These are phyloP conservation scores for Mortierella sp. DNA, from an alignment of 371 early-diverging fungal genomes.

Conservation along the genomic window DNA sequence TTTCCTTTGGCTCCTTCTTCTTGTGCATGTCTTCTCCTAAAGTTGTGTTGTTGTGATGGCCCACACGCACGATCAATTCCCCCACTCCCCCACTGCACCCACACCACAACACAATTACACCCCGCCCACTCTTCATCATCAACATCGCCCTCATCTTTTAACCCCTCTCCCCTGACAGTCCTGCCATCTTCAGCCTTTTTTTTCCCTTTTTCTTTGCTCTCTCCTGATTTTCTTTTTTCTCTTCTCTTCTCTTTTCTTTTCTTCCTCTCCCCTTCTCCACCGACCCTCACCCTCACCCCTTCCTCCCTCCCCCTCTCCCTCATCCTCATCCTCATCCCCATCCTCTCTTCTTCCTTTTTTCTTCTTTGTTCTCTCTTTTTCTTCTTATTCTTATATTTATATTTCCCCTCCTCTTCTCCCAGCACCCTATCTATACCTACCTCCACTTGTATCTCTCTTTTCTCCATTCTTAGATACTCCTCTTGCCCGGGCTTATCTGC, in stretches of 20 bases:
- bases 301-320: not conserved
- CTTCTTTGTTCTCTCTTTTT: not conserved
- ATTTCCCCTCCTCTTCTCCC: not conserved
- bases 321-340: not conserved
- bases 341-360: not conserved
- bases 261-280: not conserved
- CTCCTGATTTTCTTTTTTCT: not conserved
- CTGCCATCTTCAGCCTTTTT: not conserved
- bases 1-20: not conserved
- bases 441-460: not conserved
- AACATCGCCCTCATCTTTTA: not conserved
- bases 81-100: not conserved
- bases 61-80: not conserved
- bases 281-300: not conserved
- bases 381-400: not conserved
- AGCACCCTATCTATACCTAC: not conserved
- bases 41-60: not conserved
- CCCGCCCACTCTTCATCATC: not conserved
- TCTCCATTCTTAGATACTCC: not conserved
- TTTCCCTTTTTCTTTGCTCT: not conserved
- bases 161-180: not conserved
- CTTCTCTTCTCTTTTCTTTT: not conserved
- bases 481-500: slow-evolving; percentile 13
- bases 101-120: not conserved
- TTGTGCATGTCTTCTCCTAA: not conserved